Percentiles rank a stretch among this genome's conserved stretches.
Conservation (phyloP, 2,329 filamentous ascomycete species). For the Alternaria sp. region DNA sequence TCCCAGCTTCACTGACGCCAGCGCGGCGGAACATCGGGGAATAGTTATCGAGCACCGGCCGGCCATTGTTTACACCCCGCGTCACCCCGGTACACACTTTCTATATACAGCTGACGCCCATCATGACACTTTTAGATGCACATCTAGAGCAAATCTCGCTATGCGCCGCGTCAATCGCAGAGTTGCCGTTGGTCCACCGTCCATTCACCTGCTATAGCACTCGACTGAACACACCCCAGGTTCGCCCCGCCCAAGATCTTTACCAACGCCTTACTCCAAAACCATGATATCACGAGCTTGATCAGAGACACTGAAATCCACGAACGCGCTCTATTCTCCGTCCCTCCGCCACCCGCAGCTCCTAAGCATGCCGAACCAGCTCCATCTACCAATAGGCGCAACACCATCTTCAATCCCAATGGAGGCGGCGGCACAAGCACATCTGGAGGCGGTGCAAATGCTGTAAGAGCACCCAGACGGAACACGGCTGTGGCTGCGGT, state of each 20-base stretch:
- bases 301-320: constrained; percentile 96
- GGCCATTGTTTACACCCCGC: constrained; percentile 29
- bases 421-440: constrained; percentile 41
- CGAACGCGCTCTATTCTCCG: constrained; percentile 93
- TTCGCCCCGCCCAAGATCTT: constrained; percentile 94
- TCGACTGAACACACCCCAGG: constrained; percentile 56
- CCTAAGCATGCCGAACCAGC: constrained; percentile 57
- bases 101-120: constrained; percentile 14
- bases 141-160: constrained; percentile 61
- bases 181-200: constrained; percentile 52
- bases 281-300: constrained; percentile 89
- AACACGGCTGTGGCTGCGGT: constrained; percentile 91
- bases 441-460: constrained; percentile 49
- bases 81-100: constrained; percentile 4
- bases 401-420: constrained; percentile 58
- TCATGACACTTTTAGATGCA: constrained; percentile 56
- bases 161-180: constrained; percentile 58
- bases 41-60: constrained; percentile 23
- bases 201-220: not conserved
- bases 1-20: constrained; percentile 26
- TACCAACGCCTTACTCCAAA: constrained; percentile 87
- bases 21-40: constrained; percentile 22
- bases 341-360: constrained; percentile 71
- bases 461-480: constrained; percentile 65
- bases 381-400: constrained; percentile 53